These are phyloP conservation scores for Golubevia pallescens DNA, from an alignment of 1,284 basidiomycete species.

Conservation along the genomic window DNA sequence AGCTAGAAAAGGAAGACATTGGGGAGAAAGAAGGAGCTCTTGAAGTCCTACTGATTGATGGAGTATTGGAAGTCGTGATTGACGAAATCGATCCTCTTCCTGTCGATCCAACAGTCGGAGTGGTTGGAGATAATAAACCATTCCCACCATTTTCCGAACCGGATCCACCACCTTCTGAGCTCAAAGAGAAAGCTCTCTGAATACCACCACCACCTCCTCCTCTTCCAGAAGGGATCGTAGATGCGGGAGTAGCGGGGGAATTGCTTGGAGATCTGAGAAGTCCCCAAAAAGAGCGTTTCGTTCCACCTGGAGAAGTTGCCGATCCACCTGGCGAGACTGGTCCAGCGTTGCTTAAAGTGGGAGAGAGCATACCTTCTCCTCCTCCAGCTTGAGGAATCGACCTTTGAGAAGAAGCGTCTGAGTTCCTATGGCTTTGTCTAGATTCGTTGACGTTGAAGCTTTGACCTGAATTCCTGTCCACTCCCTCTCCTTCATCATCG, in stretches of 20 bases:
- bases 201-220: background rate
- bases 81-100: background rate
- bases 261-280: background rate
- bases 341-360: background rate
- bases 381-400: background rate
- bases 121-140: background rate
- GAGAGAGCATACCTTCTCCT: background rate
- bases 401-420: background rate
- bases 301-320: background rate
- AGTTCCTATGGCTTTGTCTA: background rate
- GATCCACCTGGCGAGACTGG: background rate
- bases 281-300: background rate
- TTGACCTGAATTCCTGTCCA: background rate
- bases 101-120: background rate
- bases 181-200: background rate
- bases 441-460: background rate
- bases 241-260: background rate
- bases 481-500: background rate
- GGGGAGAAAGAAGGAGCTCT: background rate
- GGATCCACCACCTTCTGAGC: background rate
- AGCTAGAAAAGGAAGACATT: background rate
- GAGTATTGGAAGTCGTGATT: background rate
- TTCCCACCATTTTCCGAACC: background rate
- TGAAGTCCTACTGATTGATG: background rate
- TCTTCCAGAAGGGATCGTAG: background rate